Conservation (phyloP, 75 land plant genomes). For the Pinus albicaulis region DNA sequence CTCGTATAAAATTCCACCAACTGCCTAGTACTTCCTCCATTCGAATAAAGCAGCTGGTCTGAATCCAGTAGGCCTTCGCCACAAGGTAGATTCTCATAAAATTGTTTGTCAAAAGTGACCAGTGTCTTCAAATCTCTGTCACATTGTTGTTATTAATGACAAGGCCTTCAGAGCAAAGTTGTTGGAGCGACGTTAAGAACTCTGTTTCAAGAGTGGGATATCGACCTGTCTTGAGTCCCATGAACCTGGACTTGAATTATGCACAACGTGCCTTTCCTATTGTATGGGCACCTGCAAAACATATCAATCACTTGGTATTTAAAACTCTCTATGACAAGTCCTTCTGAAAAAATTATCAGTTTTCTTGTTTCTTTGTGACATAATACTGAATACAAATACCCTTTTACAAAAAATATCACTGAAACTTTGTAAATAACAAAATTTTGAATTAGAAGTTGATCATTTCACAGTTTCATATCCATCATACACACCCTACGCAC, state of each 20-base stretch:
- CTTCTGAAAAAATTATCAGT: no score
- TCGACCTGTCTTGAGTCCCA: background rate
- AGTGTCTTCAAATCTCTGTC: slow-evolving; percentile 53
- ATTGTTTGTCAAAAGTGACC: slow-evolving; percentile 71
- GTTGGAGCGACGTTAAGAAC: slow-evolving; percentile 44
- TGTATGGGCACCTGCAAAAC: no score
- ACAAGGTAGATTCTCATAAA: slow-evolving; percentile 67
- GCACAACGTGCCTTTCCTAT: slow-evolving; percentile 32
- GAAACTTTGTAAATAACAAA: no score
- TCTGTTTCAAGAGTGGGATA: background rate
- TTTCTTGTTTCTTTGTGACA: no score
- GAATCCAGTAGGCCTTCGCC: no score
- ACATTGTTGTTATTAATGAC: slow-evolving; percentile 2
- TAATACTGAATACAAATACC: no score
- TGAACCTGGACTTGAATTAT: slow-evolving; percentile 45
- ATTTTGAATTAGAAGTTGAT: no score
- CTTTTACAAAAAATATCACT: no score
- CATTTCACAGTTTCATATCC: no score
- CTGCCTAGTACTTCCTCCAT: background rate
- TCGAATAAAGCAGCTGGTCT: slow-evolving; percentile 54
- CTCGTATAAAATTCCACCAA: slow-evolving; percentile 14
- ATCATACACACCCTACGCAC: no score
- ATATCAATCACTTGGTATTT: no score
- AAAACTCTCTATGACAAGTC: no score
- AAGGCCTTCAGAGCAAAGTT: slow-evolving; percentile 55